These are phyloP conservation scores for Paecilomyces sp. DNA, from an alignment of 2,329 filamentous ascomycete species.

Conservation along the genomic window DNA sequence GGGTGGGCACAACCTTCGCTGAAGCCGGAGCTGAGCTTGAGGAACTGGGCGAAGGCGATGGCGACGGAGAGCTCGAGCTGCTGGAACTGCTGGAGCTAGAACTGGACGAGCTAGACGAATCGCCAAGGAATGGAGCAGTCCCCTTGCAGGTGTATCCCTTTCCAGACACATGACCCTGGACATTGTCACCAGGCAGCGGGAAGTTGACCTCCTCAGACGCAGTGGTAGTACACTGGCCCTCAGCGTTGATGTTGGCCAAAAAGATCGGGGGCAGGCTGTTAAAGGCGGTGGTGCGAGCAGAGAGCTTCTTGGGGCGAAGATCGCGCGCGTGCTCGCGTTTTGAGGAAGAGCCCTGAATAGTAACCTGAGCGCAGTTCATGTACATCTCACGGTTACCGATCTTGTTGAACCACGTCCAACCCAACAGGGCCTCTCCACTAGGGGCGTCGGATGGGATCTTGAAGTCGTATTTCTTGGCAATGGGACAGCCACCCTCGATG, in stretches of 20 bases:
- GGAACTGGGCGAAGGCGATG: neutral
- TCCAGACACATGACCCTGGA: constrained; percentile 29
- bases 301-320: constrained; percentile 1
- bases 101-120: constrained; percentile 1
- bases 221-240: constrained; percentile 47
- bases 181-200: constrained; percentile 57
- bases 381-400: constrained; percentile 77
- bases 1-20: neutral
- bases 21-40: neutral
- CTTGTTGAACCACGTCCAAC: constrained; percentile 73
- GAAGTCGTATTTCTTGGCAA: constrained; percentile 54
- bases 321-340: constrained; percentile 9
- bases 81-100: constrained; percentile 10
- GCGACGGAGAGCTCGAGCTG: constrained; percentile 1
- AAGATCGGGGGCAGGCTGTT: constrained; percentile 59
- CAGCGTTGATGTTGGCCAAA: constrained; percentile 58
- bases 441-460: constrained; percentile 58
- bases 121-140: constrained; percentile 22
- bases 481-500: constrained; percentile 52
- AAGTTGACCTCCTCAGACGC: constrained; percentile 56
- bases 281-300: constrained; percentile 31
- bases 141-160: constrained; percentile 27
- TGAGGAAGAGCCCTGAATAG: constrained; percentile 38
- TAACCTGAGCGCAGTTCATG: constrained; percentile 74
- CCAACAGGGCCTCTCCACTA: constrained; percentile 56